Evolutionary conservation across 306 rosid genomes (phyloP).

Genomic region (Ormosia semicastrata): DNA sequence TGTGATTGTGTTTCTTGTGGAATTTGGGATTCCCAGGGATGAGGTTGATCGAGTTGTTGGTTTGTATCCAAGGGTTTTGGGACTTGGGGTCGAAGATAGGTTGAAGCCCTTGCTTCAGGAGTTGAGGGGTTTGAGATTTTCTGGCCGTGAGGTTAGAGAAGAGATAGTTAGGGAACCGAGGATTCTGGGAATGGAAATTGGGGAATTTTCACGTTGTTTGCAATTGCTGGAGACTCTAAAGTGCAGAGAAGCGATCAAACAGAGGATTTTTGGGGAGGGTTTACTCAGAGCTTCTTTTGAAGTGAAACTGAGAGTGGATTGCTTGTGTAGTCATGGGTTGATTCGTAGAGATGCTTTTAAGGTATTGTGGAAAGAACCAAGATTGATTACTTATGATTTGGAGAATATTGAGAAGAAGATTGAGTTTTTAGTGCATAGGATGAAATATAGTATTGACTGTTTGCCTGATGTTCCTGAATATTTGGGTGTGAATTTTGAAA

Average conservation of each 20-base stretch:
- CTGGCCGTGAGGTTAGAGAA: conserved; percentile 38
- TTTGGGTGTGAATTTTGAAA: conserved; percentile 78
- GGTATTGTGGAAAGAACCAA: conserved; percentile 79
- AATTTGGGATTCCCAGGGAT: conserved; percentile 41
- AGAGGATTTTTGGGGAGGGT: conserved; percentile 52
- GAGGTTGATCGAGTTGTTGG: conserved; percentile 43
- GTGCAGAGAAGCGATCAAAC: conserved; percentile 58
- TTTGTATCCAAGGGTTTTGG: conserved; percentile 58
- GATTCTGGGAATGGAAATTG: conserved; percentile 63
- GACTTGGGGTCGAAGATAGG: conserved; percentile 59
- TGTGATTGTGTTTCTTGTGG: conserved; percentile 45
- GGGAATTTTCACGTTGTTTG: conserved; percentile 65
- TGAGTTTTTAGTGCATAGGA: conserved; percentile 59
- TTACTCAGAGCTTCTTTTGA: conserved; percentile 66
- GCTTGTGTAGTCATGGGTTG: conserved; percentile 67
- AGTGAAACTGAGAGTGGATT: conserved; percentile 71
- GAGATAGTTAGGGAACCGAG: conserved; percentile 67
- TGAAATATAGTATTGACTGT: conserved; percentile 55
- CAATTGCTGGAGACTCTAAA: conserved; percentile 58
- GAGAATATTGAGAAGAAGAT: conserved; percentile 69
- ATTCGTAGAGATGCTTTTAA: conserved; percentile 71
- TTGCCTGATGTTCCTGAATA: conserved; percentile 76
- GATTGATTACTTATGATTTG: conserved; percentile 57
- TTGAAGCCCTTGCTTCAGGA: conserved; percentile 62
- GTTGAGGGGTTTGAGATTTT: conserved; percentile 55